Base-by-base conservation (phyloP, 768 basidiomycete genomes). In the Mycena rosella region DNA sequence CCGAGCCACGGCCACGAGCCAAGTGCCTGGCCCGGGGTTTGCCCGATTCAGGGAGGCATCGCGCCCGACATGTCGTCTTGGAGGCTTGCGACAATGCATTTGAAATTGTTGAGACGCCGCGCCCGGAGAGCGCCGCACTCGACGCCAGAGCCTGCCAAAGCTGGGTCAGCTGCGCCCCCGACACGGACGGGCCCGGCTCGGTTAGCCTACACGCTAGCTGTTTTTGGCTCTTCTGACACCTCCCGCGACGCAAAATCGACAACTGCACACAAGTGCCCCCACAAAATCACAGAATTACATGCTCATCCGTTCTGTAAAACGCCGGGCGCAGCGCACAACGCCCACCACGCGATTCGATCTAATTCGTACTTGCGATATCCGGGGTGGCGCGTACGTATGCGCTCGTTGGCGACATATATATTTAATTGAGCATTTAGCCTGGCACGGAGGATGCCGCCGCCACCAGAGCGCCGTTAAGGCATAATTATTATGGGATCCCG, bases 271-370 rank as follows among this genome's bases (percentile, higher is more conserved):
- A 34, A 34, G 24, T 18, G n/a, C 17, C 26, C 30, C 51, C 40
- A 52, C 48, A 38, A 22, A 60, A 60, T 38, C 44, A 58, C 6
- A 15, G 13, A 7, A 59, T 14, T 27, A 40, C 38, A 47, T 32
- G 2, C 14, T 15, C 48, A 51, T n/a, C 48, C 36, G 49, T 20
- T 18, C 11, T 6, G 22, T 13, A 53, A 51, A 44, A 53, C 40
- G 38, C 60, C 60, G 48, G n/a, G 27, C 15, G 60, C 60, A 61
- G 20, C 60, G 60, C 60, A 61, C 60, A 27, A 13, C 51, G 29
- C 54, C n/a, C 34, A 63, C 52, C n/a, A 6, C 5, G 3, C 22
- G 10, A 10, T 15, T 34, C 7, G 6, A 49, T 27, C 2, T 26
- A 26, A 49, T 40, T 40, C 4, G 38, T 18, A 5, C 10, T 15